phyloP scores from a whole-genome alignment of 768 basidiomycete genomes.

The Serendipita sp. region DNA sequence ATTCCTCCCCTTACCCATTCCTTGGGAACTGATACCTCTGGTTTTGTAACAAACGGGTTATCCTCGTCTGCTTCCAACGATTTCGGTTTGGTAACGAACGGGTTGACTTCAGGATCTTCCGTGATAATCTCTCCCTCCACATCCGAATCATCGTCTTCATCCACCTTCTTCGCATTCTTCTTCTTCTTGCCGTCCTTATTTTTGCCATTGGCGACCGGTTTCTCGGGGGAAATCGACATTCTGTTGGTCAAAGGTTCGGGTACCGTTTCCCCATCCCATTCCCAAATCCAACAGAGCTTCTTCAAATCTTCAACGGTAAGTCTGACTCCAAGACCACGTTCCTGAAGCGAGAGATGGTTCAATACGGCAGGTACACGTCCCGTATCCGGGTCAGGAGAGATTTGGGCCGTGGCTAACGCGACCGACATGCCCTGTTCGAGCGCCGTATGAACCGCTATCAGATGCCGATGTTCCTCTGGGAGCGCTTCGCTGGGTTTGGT shows the following conservation, averaged over 20 bases:
- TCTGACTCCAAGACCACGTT: constrained; percentile 48
- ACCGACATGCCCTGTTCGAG: constrained; percentile 73
- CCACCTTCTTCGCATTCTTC: not conserved
- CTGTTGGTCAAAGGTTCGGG: constrained; percentile 12
- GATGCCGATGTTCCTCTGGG: constrained; percentile 33
- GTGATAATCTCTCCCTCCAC: constrained; percentile 1
- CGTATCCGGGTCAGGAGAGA: constrained; percentile 59
- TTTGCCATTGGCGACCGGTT: not conserved
- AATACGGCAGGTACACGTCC: constrained; percentile 63
- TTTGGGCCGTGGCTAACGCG: constrained; percentile 67
- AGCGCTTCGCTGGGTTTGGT: not conserved
- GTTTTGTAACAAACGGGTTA: constrained; percentile 43
- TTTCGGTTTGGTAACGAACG: constrained; percentile 6
- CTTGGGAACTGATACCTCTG: not conserved
- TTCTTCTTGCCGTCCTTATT: not conserved
- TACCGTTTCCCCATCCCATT: constrained; percentile 50
- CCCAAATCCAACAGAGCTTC: constrained; percentile 77
- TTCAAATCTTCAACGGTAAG: constrained; percentile 54
- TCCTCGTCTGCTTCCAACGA: constrained; percentile 32
- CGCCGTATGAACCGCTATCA: constrained; percentile 46
- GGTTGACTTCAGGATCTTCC: constrained; percentile 6
- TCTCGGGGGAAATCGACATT: not conserved
- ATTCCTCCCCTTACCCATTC: constrained; percentile 61
- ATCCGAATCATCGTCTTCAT: not conserved
- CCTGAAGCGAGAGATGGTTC: constrained; percentile 50